Percentiles rank a stretch among this genome's conserved stretches.
These are phyloP conservation scores for Rhizophlyctis rosea DNA, from an alignment of 192 early-diverging fungal species.

Conservation along the genomic window DNA sequence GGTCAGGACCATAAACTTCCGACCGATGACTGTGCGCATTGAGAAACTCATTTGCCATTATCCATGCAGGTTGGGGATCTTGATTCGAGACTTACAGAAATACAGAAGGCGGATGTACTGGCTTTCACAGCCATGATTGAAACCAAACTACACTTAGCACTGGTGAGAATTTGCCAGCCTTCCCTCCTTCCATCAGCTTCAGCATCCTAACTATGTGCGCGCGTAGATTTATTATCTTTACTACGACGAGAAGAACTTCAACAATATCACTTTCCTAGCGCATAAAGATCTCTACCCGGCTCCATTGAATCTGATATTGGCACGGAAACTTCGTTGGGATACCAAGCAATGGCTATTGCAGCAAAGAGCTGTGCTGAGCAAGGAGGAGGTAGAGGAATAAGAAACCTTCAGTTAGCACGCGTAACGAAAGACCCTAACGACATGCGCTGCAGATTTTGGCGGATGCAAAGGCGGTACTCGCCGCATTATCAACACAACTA, in stretches of 20 bases:
- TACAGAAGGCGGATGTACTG: slow-evolving; percentile 36
- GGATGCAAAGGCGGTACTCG: slow-evolving; percentile 49
- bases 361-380: slow-evolving; percentile 23
- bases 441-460: slow-evolving; percentile 43
- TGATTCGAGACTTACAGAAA: slow-evolving; percentile 30
- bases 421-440: background rate
- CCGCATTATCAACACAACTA: slow-evolving; percentile 48
- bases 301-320: slow-evolving; percentile 32
- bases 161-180: slow-evolving; percentile 36
- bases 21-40: background rate
- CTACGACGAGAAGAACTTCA: slow-evolving; percentile 23
- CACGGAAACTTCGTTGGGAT: slow-evolving; percentile 20
- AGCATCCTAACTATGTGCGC: background rate
- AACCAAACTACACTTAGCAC: slow-evolving; percentile 49
- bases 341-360: slow-evolving; percentile 31
- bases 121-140: slow-evolving; percentile 50
- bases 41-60: background rate
- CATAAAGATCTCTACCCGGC: slow-evolving; percentile 27
- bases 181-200: background rate
- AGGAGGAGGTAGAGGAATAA: slow-evolving; percentile 24
- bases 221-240: slow-evolving; percentile 30
- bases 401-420: background rate
- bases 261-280: slow-evolving; percentile 25
- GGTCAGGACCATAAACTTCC: slow-evolving; percentile 30
- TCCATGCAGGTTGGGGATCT: slow-evolving; percentile 34